Evolutionary conservation across 169 alveolate genomes (phyloP), one percentile per base, ranked within the genome.

Genomic region (Theileria parva): DNA sequence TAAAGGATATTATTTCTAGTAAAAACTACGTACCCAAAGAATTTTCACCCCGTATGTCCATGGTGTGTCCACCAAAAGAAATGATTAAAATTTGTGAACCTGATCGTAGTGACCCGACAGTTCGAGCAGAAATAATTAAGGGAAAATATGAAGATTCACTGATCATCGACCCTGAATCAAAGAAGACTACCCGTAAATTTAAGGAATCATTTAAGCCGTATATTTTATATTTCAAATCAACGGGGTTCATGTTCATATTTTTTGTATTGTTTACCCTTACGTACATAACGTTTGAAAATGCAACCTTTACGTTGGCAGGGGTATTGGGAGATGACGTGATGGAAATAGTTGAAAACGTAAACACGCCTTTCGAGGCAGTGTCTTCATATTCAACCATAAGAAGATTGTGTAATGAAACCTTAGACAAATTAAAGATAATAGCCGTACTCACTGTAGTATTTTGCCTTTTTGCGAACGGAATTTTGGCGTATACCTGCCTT

Each of bases 131-230:
- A 37, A 21, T 64, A 23, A 21, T 64, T 15, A 64, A 17, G 19
- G 72, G 57, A 7, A 64, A 64, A 34, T 64, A 64, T 64, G 72
- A 30, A 4, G 72, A 69, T 69, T 69, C 77, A 15, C 66, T 39
- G 7, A 34, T 30, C 12, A 34, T 64, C 6, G 27, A 55, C 64
- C 64, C 64, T n/a, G 64, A 55, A 21, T 55, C 64, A 21, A 55
- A 55, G 12, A n/a, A n/a, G 64, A 55, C 64, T 4, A 55, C 21
- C 21, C 21, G 64, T 17, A 55, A 21, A 17, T n/a, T 55, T 55
- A 12, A 53, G 74, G 50, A 81, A 77, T 11, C 79, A 71, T 64
- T 64, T 17, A 64, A 21, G 72, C 59, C 72, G 4, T 64, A 64
- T 64, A 17, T 30, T 4, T 77, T 75, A 17, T 19, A 57, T n/a